Evolutionary conservation across 257 asterid genomes (phyloP), one percentile per base, ranked within the genome.

Genomic region (Ligustrum vulgare): DNA sequence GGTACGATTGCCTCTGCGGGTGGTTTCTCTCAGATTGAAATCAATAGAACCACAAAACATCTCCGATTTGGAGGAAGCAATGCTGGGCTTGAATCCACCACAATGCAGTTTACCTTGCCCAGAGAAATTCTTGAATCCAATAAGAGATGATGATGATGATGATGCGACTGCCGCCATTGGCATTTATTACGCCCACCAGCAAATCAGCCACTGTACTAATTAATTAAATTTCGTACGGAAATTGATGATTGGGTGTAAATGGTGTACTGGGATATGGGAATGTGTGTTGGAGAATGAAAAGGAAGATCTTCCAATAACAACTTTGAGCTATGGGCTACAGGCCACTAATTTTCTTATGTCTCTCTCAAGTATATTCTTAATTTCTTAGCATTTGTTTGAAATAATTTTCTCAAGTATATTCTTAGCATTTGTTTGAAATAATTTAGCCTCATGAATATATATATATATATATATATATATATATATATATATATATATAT

Each of bases 111-210:
- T 82, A 43, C 8, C 63, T 8, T 31, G 75, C 69, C 63, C 78
- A 34, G 37, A 31, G 2, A 36, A 8, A 43, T 79, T 23, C 67
- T 60, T 60, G 34, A 60, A 60, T 60, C 67, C 67, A 60, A 25
- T 82, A 39, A 77, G 69, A 12, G 91, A 80, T 41, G 49, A 41
- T 41, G 49, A 41, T 11, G 39, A 35, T 49, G 88, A 80, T 22
- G 91, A 83, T 43, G 89, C 78, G 72, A 82, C 84, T 2, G 90
- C 78, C 78, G 89, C 84, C 89, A 83, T 86, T 80, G 65, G 56
- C 78, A 67, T 47, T 62, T 74, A 33, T 62, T 36, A 8, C 2
- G 22, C 12, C 73, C 75, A 58, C 54, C 36, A 22, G 32, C 71
- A 10, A 60, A 25, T 25, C 34, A 20, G 20, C 64, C 22, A 20